Base-by-base conservation (phyloP, 306 rosid genomes). In the Ziziphus jujuba region DNA sequence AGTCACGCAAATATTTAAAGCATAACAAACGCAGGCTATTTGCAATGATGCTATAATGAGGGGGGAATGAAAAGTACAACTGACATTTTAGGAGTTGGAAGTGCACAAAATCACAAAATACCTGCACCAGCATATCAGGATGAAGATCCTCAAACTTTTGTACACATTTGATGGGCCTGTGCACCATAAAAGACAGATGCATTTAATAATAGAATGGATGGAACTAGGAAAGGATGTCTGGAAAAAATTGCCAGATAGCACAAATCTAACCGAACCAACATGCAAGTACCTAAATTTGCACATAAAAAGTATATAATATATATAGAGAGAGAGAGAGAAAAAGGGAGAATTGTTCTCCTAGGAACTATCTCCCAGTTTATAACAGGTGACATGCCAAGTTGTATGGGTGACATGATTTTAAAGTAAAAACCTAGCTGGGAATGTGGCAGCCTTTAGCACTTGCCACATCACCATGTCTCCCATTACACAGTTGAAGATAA, bases 101-200 rank as follows among this genome's bases (percentile, higher is more conserved):
- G 49, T 20, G 51, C 5, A 70, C 38, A 67, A 44, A 43, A 48
- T 31, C 47, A 47, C 33, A 35, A 45, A 51, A 28, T 59, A 92
- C 98, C 96, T 90, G 88, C 34, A 93, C 84, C 67, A 59, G 74
- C 90, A 84, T 83, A 65, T 85, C 75, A 64, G 90, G 90, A 73
- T 65, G 80, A 74, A 93, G 81, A 80, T 88, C 92, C 61, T 86
- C 95, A 59, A 90, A 75, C 63, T 71, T 86, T 63, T 79, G 91
- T 73, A 76, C 81, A 63, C 34, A 53, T 62, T 78, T 75, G 15
- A 60, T 61, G 45, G 56, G 63, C 78, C 96, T 87, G 86, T 59
- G 62, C 66, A 76, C 59, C 45, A 63, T 65, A 47, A 62, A 52
- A 81, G 1, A 53, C 38, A 40, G 49, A 5, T 25, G n/a, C 9